Base-by-base conservation (phyloP, 2,329 filamentous ascomycete species). In the Venturia aucupariae region DNA sequence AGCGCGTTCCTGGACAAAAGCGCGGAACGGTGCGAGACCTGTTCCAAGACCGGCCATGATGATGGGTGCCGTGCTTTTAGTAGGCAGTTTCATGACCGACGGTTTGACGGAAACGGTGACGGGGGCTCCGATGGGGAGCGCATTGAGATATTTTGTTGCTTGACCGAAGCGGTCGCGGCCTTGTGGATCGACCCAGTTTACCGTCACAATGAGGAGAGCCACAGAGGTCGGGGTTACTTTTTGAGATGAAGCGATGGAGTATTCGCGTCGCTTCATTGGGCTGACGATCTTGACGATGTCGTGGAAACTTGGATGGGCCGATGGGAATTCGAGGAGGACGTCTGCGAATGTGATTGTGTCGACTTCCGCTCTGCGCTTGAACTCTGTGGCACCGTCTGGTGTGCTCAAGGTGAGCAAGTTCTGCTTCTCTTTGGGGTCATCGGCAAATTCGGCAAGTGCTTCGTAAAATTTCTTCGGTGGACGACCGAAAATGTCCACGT, bases 1-100 rank as follows among this genome's bases (percentile, higher is more conserved):
- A 61, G 94, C 94, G 65, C 94, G 93, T 80, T 99, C 94, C 79
- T 99, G 94, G 59, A 97, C 89, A 73, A 99, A 99, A 66, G 94
- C 94, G 69, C 94, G 91, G 90, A 99, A 99, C n/a, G 94, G 94
- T 1, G 94, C 94, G 27, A 99, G 87, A 73, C 94, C 94, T 0
- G 94, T 99, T 68, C 94, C 94, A n/a, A 97, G 88, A 76, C 94
- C 94, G 11, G 94, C 94, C 93, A 99, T 97, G 82, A 99, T 97
- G 74, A 99, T 87, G 48, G 94, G 94, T 60, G 93, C 90, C 44
- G 90, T 94, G 70, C 92, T 88, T 74, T 87, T 88, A 67, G 84
- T 79, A 5, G 94, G 94, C n/a, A 99, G 84, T 80, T 97, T 99
- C 94, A 99, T 99, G 69, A 97, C 94, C 30, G 92, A 97, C 0